These are phyloP conservation scores for Suhomyces emberorum DNA, from an alignment of 805 yeast genomes.

Conservation along the genomic window DNA sequence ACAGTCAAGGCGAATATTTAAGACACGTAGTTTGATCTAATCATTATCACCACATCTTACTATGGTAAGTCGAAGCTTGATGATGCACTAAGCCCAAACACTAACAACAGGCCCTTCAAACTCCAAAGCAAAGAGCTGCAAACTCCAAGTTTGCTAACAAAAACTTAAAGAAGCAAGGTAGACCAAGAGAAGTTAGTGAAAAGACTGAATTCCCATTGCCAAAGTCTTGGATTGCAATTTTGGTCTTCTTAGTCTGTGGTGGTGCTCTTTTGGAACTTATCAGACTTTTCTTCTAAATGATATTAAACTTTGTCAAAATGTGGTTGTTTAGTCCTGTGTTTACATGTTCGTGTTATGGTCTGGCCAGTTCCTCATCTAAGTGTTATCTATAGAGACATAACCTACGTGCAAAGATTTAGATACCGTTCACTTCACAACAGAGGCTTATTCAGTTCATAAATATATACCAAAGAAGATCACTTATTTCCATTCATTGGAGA, in stretches of 20 bases:
- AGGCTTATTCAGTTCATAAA: too few species aligned
- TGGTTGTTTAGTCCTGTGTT: background rate
- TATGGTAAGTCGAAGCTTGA: too few species aligned
- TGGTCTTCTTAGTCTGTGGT: constrained; percentile 71
- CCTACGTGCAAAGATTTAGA: too few species aligned
- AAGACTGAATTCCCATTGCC: constrained; percentile 53
- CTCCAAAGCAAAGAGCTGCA: constrained; percentile 86
- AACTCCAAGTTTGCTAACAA: constrained; percentile 77
- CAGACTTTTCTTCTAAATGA: constrained; percentile 45
- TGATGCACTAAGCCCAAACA: too few species aligned
- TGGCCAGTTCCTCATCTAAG: too few species aligned
- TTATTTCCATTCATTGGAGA: too few species aligned
- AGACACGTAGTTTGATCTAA: constrained; percentile 8
- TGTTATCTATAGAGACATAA: too few species aligned
- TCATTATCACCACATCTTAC: too few species aligned
- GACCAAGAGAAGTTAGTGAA: constrained; percentile 45
- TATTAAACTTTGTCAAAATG: background rate
- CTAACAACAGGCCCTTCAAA: constrained; percentile 69
- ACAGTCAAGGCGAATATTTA: constrained; percentile 1
- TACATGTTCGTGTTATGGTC: too few species aligned
- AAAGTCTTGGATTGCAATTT: constrained; percentile 57
- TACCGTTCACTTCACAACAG: too few species aligned
- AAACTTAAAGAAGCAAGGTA: constrained; percentile 73
- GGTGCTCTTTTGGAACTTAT: constrained; percentile 76
- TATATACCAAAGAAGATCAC: too few species aligned